Evolutionary conservation across 2,329 filamentous ascomycete species (phyloP), one percentile per base, ranked within the genome.

Genomic region (Apiospora sp.): DNA sequence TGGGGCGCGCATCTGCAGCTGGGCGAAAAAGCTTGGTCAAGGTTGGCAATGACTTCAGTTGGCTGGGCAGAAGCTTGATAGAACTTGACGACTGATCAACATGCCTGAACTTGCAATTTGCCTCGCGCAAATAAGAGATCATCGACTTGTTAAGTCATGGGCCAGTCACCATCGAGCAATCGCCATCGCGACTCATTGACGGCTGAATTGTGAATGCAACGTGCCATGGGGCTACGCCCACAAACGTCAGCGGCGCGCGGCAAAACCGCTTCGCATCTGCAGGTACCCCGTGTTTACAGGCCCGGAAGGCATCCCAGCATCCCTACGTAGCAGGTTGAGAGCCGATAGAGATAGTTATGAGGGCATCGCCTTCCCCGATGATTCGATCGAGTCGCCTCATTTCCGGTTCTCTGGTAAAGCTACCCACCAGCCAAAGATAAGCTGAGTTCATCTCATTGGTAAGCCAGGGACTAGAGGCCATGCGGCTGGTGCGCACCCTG

Each of bases 381-480:
- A 64, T 37, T 41, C 58, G 10, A 64, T 41, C 58, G n/a, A n/a
- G 58, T 64, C 58, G 58, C 58, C 58, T 64, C 58, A 64, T 68
- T 68, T 48, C 67, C 67, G 44, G 67, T 37, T 46, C 44, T 68
- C 41, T 48, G 67, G 67, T 68, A 46, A 19, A 68, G 67, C 41
- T 68, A 46, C 37, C 68, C 68, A 70, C 68, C 68, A 19, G 8
- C 19, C 19, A 22, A 37, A 70, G 68, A 70, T 70, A 70, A 51
- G 68, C 68, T 43, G 46, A 19, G 43, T 41, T n/a, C 30, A 27
- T 70, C 68, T 70, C 46, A 70, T 70, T 70, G 68, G 68, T 27
- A n/a, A 30, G 30, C 34, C 22, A 41, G 19, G 54, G 58, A 34
- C 37, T 16, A 41, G 19, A 51, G 58, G 58, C 34, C 58, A 41